Percentiles rank a stretch among this genome's conserved stretches.
phyloP scores from a whole-genome alignment of 306 rosid species.

The Pterocarpus santalinus region DNA sequence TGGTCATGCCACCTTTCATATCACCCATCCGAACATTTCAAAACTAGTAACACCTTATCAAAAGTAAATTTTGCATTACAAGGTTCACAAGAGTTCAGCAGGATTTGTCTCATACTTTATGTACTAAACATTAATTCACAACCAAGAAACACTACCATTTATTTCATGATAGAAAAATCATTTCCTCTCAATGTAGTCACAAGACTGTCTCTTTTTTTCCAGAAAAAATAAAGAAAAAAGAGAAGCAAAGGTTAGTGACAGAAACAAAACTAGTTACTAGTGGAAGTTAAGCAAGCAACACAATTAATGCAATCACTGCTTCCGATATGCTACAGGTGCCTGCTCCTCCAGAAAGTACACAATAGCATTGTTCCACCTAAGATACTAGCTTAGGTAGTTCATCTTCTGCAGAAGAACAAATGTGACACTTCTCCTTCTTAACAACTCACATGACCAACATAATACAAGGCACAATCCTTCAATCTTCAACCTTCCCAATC shows the following conservation, averaged over 20 bases:
- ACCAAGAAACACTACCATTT: conserved; percentile 28
- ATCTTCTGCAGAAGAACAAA: not conserved
- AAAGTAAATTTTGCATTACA: conserved; percentile 22
- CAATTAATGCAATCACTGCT: not conserved
- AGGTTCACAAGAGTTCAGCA: conserved; percentile 18
- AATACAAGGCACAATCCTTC: not conserved
- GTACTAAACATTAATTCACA: conserved; percentile 18
- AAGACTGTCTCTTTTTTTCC: not conserved
- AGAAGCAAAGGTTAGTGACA: not conserved
- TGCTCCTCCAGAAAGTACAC: conserved; percentile 10
- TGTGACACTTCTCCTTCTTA: not conserved
- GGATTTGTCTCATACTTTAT: conserved; percentile 2
- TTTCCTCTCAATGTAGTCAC: conserved; percentile 16
- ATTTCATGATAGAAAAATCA: conserved; percentile 38
- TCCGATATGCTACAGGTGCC: conserved; percentile 8
- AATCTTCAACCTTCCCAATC: conserved; percentile 26
- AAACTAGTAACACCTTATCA: conserved; percentile 30
- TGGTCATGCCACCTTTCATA: conserved; percentile 27
- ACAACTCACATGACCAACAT: conserved; percentile 9
- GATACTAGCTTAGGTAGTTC: too few relatives aligned
- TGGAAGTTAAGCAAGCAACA: conserved; percentile 16
- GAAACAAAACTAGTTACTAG: conserved; percentile 15
- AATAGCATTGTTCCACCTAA: not conserved
- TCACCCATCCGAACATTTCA: conserved; percentile 8
- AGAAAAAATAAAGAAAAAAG: not conserved